Evolutionary conservation across 2,329 filamentous ascomycete genomes (phyloP), one percentile per base, ranked within the genome.

Genomic region (Trichophyton verrucosum): DNA sequence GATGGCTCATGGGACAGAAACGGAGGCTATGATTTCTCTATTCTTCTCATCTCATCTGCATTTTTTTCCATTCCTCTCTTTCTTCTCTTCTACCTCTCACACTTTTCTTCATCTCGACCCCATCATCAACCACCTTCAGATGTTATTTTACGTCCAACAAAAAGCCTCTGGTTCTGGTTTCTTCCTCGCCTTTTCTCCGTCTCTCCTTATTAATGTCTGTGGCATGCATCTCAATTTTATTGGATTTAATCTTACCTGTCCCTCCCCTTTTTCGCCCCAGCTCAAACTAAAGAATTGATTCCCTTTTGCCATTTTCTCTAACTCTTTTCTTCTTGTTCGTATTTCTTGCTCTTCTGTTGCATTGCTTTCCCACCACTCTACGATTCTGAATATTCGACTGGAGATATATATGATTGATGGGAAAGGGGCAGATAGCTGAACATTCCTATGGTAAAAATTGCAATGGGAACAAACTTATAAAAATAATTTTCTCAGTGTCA

Each of bases 171-270:
- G n/a, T 20, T 15, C 51, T 57, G 49, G 20, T 17, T 55, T 11
- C 33, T 60, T 15, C 15, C 51, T 58, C 2, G 17, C 53, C 55
- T 38, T 57, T 60, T 40, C 49, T 44, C 9, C 53, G 15, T 61
- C 44, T 15, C 40, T 20, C 47, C 13, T 27, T 30, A 17, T 30
- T 61, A 38, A 59, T 58, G 33, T 53, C 49, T 53, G 49, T 38
- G 33, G 33, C 33, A 38, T 38, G 49, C 27, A 36, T 38, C 33
- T 38, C 20, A 57, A 40, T 38, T 57, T 40, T 38, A 57, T 38
- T 57, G 55, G 55, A 57, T 57, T 57, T 42, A 57, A 57, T 38
- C 13, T 38, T 13, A 13, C 33, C 33, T 38, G 33, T 9, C 11
- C 15, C 9, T 30, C 17, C 55, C 30, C 17, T 22, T 40, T n/a